Conservation (phyloP, 2,329 filamentous ascomycete species). For the Clonostachys rosea region DNA sequence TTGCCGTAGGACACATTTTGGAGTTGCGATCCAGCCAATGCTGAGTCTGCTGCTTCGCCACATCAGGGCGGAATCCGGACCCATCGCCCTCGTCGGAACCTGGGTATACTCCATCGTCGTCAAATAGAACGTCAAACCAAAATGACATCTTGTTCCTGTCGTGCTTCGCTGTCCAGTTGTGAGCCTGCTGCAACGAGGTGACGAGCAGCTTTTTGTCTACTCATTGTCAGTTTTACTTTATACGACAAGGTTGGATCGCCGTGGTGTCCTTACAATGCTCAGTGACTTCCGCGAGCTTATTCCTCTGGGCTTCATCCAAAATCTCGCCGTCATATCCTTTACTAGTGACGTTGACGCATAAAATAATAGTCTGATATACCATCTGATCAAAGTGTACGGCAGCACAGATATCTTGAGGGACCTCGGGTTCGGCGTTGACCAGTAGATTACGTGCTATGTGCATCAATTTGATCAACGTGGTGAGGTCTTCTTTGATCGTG, state of each 20-base stretch:
- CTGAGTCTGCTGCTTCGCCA: slow-evolving; percentile 55
- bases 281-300: slow-evolving; percentile 57
- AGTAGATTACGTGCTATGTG: slow-evolving; percentile 62
- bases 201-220: slow-evolving; percentile 63
- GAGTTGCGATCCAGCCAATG: slow-evolving; percentile 61
- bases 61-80: slow-evolving; percentile 47
- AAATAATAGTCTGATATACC: slow-evolving; percentile 60
- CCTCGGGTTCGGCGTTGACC: slow-evolving; percentile 59
- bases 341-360: slow-evolving; percentile 63
- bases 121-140: slow-evolving; percentile 62
- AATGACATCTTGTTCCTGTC: slow-evolving; percentile 68
- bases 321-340: slow-evolving; percentile 64
- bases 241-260: neutral
- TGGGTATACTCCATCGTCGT: slow-evolving; percentile 44
- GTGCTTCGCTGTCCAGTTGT: slow-evolving; percentile 67
- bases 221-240: neutral
- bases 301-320: slow-evolving; percentile 50
- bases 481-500: slow-evolving; percentile 56
- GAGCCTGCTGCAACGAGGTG: slow-evolving; percentile 60
- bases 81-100: slow-evolving; percentile 48
- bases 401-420: slow-evolving; percentile 61
- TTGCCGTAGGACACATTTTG: slow-evolving; percentile 51
- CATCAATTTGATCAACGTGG: slow-evolving; percentile 62
- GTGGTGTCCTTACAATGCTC: slow-evolving; percentile 49
- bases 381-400: slow-evolving; percentile 62